A percentile compares a stretch with the other conserved stretches of the same genome.
Evolutionary conservation across 2,329 filamentous ascomycete species (phyloP).

Genomic region (Ophiostoma piceae): DNA sequence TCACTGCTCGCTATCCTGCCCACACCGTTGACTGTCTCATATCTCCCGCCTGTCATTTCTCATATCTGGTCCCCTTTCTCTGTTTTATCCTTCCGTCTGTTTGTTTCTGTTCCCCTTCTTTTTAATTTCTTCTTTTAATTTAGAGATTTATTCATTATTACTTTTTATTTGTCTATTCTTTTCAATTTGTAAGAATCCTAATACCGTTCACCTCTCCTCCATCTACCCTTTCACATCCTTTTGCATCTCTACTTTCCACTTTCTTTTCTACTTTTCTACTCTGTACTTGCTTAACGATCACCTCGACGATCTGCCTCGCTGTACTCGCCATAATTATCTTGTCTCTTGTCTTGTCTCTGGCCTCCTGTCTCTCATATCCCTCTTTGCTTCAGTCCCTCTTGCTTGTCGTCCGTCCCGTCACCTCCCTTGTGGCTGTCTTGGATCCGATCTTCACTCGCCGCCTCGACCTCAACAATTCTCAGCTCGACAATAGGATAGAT

Average conservation of each 20-base stretch:
- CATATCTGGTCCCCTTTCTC: conserved; percentile 15
- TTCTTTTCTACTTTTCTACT: neutral
- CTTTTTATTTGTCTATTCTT: neutral
- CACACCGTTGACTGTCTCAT: conserved; percentile 10
- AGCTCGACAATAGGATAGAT: neutral
- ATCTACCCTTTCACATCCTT: neutral
- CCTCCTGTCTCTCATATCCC: neutral
- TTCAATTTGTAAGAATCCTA: neutral
- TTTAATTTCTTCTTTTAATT: neutral
- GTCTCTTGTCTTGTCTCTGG: neutral
- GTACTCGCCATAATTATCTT: neutral
- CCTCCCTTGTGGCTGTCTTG: conserved; percentile 1
- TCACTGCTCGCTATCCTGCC: neutral
- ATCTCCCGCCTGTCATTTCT: conserved; percentile 12
- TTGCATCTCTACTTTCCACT: neutral
- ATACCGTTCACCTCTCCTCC: neutral
- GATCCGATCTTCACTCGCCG: neutral
- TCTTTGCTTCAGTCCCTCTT: neutral
- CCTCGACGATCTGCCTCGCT: neutral
- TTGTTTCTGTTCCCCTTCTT: conserved; percentile 13
- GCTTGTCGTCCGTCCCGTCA: no score
- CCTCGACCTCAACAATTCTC: neutral
- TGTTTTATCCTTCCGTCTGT: conserved; percentile 1
- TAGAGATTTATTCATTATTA: neutral
- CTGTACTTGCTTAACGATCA: neutral